A percentile compares a stretch with the other conserved stretches of the same genome.
phyloP scores from a whole-genome alignment of 129 eudicot genomes.

The Helichrysum umbraculigerum region DNA sequence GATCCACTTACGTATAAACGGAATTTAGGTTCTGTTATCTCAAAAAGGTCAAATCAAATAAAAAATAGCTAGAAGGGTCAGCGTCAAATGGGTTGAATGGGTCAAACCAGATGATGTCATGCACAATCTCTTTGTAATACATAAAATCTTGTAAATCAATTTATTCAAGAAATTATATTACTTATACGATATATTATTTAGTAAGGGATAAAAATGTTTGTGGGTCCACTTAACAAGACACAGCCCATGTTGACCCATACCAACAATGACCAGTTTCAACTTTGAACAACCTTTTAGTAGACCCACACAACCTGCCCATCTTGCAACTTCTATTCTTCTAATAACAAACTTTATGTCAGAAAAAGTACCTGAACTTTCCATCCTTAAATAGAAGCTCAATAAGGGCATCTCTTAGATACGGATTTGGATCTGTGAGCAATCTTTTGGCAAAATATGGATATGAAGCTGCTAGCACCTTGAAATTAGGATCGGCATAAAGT shows the following conservation, averaged over 20 bases:
- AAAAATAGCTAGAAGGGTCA: too few relatives aligned
- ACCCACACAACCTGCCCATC: background rate
- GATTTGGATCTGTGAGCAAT: conserved; percentile 91
- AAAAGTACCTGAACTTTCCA: conserved; percentile 65
- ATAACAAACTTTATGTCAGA: background rate
- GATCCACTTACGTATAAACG: background rate
- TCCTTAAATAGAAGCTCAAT: conserved; percentile 95
- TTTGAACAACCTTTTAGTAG: background rate
- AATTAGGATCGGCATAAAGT: conserved; percentile 89
- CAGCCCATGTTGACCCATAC: background rate
- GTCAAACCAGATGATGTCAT: background rate
- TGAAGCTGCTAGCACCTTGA: conserved; percentile 94
- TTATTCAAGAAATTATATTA: background rate
- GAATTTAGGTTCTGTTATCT: conserved; percentile 2
- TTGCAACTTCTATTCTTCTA: background rate
- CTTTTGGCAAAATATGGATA: conserved; percentile 99
- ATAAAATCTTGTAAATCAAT: background rate
- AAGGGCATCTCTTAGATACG: conserved; percentile 94
- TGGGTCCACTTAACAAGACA: conserved; percentile 5
- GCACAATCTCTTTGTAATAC: background rate
- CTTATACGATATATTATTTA: background rate
- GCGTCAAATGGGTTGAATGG: too few relatives aligned
- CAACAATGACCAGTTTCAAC: background rate
- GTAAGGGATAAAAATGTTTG: conserved; percentile 8
- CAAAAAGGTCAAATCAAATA: background rate